phyloP scores from a whole-genome alignment of 495 filamentous ascomycete species.

The Daldinia childiae region DNA sequence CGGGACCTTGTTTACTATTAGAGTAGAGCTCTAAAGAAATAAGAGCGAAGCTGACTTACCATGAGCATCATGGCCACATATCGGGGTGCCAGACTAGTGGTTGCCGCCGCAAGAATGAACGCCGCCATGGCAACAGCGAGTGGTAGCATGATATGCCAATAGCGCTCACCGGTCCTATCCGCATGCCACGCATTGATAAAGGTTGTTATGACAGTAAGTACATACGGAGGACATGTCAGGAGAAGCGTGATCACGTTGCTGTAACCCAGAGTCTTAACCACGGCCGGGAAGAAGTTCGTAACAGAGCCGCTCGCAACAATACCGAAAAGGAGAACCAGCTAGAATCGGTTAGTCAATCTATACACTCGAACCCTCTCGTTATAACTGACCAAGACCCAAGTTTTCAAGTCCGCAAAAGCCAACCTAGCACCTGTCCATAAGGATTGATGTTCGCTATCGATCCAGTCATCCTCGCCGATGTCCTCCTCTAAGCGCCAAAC shows the following conservation, averaged over 20 bases:
- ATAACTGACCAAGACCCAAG: constrained; percentile 69
- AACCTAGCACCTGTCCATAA: constrained; percentile 74
- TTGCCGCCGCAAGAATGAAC: constrained; percentile 80
- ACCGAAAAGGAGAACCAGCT: constrained; percentile 74
- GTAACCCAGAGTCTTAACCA: constrained; percentile 74
- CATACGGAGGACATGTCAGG: constrained; percentile 79
- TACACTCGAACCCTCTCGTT: not conserved
- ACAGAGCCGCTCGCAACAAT: constrained; percentile 77
- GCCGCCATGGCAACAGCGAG: constrained; percentile 73
- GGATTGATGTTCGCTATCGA: constrained; percentile 67
- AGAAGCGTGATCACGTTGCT: constrained; percentile 69
- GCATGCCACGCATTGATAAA: constrained; percentile 81
- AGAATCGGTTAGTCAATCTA: constrained; percentile 16
- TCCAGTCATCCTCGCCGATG: constrained; percentile 81
- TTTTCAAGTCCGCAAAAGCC: constrained; percentile 77
- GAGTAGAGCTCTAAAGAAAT: not conserved
- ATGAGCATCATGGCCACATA: constrained; percentile 90
- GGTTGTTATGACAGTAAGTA: constrained; percentile 74
- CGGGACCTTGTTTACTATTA: constrained; percentile 46
- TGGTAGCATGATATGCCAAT: constrained; percentile 76
- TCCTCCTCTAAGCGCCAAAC: constrained; percentile 79
- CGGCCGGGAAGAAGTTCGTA: constrained; percentile 91
- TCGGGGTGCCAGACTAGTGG: constrained; percentile 68
- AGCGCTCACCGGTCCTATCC: constrained; percentile 80
- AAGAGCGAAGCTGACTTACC: constrained; percentile 51